Evolutionary conservation across 176 grass and related monocot genomes (phyloP), one percentile per base, ranked within the genome.

Genomic region (Avena insularis): DNA sequence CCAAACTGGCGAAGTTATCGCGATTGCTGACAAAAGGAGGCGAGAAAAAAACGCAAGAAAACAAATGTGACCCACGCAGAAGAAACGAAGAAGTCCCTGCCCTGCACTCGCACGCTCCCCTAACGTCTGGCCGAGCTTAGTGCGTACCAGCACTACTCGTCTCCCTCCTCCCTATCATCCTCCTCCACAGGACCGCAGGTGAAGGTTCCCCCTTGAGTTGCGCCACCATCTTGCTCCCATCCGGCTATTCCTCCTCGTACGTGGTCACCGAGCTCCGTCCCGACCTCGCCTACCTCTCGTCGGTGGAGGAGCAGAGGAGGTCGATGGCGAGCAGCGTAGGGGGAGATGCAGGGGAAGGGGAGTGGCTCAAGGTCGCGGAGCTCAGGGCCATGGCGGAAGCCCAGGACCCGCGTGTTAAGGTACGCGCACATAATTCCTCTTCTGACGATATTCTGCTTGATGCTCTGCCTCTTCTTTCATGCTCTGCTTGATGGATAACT

Each of bases 351-450:
- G 87, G 79, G 23, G 91, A 80, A 74, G 80, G 29, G 8, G 79
- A 92, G 90, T 79, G 78, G 93, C 85, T 88, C 72, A 90, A 88
- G 85, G 71, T 90, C 36, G 74, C 87, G 4, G 43, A 86, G 78
- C 82, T 94, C 57, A 90, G 90, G 73, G 78, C 67, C 73, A 36
- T 43, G 64, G 90, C 72, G 3, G 71, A 90, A 55, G 78, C 71
- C 46, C 72, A 92, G 70, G 87, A 90, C 19, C 87, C 85, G 0
- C 57, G 20, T 33, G 85, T 86, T 67, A 86, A 86, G 93, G 93
- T 89, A 3, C 29, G 11, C 38, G 2, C 3, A 10, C 35, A 8
- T 45, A 2, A 1, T 48, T 43, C 1, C 14, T 20, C 12, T 27
- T 66, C 6, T 1, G 36, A 17, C 53, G 53, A 55, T 17, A 55